Conservation (phyloP, 305 asterid genomes). For the Lippia alba region DNA sequence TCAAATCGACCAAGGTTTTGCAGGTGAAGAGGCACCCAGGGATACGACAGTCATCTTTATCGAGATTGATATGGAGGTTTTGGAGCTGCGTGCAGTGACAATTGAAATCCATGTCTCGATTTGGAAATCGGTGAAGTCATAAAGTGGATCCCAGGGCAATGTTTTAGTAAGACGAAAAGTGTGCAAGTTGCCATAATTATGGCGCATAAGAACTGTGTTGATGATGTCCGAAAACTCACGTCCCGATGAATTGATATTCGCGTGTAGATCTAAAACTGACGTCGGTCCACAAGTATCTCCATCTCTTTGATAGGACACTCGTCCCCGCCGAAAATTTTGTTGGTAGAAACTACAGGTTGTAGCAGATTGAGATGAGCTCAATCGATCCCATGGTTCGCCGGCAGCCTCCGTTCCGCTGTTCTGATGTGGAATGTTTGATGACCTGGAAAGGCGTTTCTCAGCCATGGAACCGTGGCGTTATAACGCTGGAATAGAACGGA, state of each 20-base stretch:
- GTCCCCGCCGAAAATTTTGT: constrained; percentile 17
- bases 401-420: too few relatives aligned
- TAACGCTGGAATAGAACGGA: too few relatives aligned
- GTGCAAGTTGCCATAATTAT: neutral
- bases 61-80: neutral
- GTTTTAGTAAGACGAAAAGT: neutral
- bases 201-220: neutral
- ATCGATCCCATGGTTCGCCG: too few relatives aligned
- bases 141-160: too few relatives aligned
- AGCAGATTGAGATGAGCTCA: constrained; percentile 10
- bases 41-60: neutral
- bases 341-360: constrained; percentile 12
- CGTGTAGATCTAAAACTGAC: constrained; percentile 20
- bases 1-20: constrained; percentile 3
- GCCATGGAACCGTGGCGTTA: too few relatives aligned
- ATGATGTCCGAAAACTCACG: constrained; percentile 9
- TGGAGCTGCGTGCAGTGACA: constrained; percentile 3
- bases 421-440: too few relatives aligned
- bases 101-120: constrained; percentile 14
- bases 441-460: too few relatives aligned
- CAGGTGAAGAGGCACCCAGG: constrained; percentile 22
- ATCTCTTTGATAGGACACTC: constrained; percentile 9
- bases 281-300: constrained; percentile 24
- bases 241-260: neutral
- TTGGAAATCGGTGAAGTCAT: neutral